Percentiles rank a stretch among this genome's conserved stretches.
phyloP scores from a whole-genome alignment of 2,329 filamentous ascomycete genomes.

The Fusarium paranaense region DNA sequence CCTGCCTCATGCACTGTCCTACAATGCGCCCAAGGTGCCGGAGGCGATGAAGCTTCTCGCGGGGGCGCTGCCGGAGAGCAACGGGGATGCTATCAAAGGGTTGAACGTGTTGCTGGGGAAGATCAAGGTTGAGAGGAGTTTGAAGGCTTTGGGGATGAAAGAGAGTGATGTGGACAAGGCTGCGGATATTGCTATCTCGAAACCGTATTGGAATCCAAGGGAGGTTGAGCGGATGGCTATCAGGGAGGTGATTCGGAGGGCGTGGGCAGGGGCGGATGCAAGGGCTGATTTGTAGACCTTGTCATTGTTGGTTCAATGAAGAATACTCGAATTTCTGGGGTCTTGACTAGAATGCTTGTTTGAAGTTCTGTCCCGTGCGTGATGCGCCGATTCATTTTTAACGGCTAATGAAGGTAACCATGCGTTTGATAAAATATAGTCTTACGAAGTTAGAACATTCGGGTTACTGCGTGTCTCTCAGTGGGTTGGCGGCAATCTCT shows the following conservation, averaged over 20 bases:
- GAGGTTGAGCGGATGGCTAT: slow-evolving; percentile 63
- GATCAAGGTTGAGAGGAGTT: slow-evolving; percentile 55
- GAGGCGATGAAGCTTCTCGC: slow-evolving; percentile 65
- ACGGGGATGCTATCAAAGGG: slow-evolving; percentile 68
- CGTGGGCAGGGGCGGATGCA: slow-evolving; percentile 65
- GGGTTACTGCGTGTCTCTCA: too few species aligned
- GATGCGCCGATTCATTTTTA: too few species aligned
- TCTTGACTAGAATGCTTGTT: too few species aligned
- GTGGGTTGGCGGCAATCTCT: too few species aligned
- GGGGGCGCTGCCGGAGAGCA: slow-evolving; percentile 63
- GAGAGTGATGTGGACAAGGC: slow-evolving; percentile 70
- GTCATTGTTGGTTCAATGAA: too few species aligned
- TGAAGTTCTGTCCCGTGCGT: too few species aligned
- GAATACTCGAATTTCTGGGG: too few species aligned
- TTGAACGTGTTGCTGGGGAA: slow-evolving; percentile 59
- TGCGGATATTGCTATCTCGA: slow-evolving; percentile 66
- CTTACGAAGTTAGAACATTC: too few species aligned
- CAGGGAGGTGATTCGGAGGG: slow-evolving; percentile 67
- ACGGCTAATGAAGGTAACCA: too few species aligned
- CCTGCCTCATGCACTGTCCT: slow-evolving; percentile 71
- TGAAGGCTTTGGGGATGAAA: slow-evolving; percentile 68
- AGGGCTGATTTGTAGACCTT: neutral
- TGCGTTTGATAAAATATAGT: too few species aligned
- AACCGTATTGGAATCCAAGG: slow-evolving; percentile 71
- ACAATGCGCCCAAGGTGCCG: slow-evolving; percentile 68